Evolutionary conservation across 1,139 yeast species (phyloP).

Genomic region (Geotrichum fermentans): DNA sequence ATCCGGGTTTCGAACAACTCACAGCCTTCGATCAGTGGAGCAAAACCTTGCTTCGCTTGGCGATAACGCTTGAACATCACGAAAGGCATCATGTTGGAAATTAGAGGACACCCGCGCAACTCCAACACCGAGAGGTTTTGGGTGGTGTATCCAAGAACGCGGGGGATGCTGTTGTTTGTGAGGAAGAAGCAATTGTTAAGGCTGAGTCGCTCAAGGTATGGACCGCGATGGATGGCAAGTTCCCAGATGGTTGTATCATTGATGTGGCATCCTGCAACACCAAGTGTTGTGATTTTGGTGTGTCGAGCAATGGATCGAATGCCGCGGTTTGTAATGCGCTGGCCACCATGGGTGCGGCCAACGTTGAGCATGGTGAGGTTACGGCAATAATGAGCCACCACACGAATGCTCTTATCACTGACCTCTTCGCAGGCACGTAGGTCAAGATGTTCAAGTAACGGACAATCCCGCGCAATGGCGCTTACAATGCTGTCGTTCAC

Average conservation of each 20-base stretch:
- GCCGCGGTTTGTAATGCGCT: slow-evolving; percentile 66
- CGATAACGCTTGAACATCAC: slow-evolving; percentile 64
- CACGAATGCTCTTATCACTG: slow-evolving; percentile 68
- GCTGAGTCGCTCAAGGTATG: slow-evolving; percentile 59
- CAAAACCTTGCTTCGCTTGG: slow-evolving; percentile 44
- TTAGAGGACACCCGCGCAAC: slow-evolving; percentile 55
- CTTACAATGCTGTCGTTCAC: slow-evolving; percentile 59
- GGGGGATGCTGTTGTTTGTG: slow-evolving; percentile 64
- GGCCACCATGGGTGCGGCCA: slow-evolving; percentile 72
- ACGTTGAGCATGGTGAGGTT: slow-evolving; percentile 58
- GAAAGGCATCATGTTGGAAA: slow-evolving; percentile 59
- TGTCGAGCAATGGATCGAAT: slow-evolving; percentile 54
- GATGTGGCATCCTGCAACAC: slow-evolving; percentile 82
- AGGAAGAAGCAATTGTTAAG: slow-evolving; percentile 68
- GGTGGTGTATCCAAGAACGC: slow-evolving; percentile 55
- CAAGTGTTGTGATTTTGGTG: slow-evolving; percentile 61
- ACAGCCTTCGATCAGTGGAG: slow-evolving; percentile 71
- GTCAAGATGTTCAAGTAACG: slow-evolving; percentile 61
- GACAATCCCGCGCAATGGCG: slow-evolving; percentile 51
- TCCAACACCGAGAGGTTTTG: slow-evolving; percentile 65
- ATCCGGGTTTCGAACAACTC: slow-evolving; percentile 58
- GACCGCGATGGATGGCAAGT: slow-evolving; percentile 58
- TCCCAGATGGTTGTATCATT: slow-evolving; percentile 80
- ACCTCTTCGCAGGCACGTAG: slow-evolving; percentile 79
- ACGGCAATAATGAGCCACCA: slow-evolving; percentile 57